Base-by-base conservation (phyloP, 2,329 filamentous ascomycete genomes). In the Rhexocercosporidium sp. region DNA sequence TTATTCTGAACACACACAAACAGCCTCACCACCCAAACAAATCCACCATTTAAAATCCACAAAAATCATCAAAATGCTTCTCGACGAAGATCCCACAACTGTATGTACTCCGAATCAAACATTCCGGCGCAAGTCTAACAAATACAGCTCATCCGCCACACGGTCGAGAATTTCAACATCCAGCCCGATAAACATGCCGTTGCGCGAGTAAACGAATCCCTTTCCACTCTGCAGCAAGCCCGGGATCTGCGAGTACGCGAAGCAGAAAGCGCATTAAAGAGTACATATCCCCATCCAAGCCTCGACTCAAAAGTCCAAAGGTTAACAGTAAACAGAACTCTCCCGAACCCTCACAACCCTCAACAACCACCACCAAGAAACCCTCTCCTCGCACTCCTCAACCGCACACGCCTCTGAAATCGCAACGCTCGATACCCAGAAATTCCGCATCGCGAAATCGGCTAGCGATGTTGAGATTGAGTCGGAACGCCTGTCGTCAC, bases 141-240 rank as follows among this genome's bases (percentile, higher is more conserved):
- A 31, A 29, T 59, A 46, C 79, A 96, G 92, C 91, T 97, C 77
- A 97, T 99, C 82, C 87, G 90, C 77, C 92, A 96, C 82, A 97
- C 94, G 49, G 91, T 96, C 76, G 86, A 90, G 75, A 97, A 97
- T 85, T 99, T 99, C 88, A 96, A 97, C 83, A 97, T 95, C 76
- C 85, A 88, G 22, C 93, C 93, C 12, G 96, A 99, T 84, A 96
- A 94, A 77, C 84, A 89, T 72, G 92, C 92, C 69, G 88, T 98
- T 22, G 84, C 90, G 22, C 93, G 96, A 77, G 91, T 98, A 77
- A 88, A 89, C 78, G 92, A 94, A 78, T 95, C 93, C 0, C 86
- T 97, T 62, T 87, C 89, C 9, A 92, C 92, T 0, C 89, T 99
- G n/a, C 88, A 92, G 74, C 89, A 94, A 77, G 92, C 93, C 67